Evolutionary conservation across 352 stramenopile genomes (phyloP).

Genomic region (Phytophthora tentaculata): DNA sequence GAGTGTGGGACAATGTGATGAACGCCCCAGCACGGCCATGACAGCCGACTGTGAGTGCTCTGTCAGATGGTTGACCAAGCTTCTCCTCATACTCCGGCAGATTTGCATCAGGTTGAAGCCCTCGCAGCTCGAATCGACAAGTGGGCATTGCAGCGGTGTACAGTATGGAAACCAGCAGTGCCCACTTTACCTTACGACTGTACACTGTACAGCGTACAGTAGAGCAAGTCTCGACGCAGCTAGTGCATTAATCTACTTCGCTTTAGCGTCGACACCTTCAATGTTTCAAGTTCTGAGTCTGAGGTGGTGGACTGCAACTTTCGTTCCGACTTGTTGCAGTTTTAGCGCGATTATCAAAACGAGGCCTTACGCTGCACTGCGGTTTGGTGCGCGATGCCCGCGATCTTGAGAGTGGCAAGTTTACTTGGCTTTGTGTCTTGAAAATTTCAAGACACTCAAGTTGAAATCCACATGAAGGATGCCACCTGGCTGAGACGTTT

Average conservation of each 20-base stretch:
- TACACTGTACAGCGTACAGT: background rate
- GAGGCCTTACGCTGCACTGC: slow-evolving; percentile 1
- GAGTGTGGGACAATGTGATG: slow-evolving; percentile 20
- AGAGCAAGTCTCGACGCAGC: background rate
- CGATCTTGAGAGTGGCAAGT: background rate
- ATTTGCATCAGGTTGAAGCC: slow-evolving; percentile 10
- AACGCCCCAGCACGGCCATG: slow-evolving; percentile 5
- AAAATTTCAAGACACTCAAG: too few species aligned
- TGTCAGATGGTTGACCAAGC: slow-evolving; percentile 28
- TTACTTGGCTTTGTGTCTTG: background rate
- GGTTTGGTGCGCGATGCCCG: background rate
- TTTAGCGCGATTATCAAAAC: slow-evolving; percentile 16
- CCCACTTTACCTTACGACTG: too few species aligned
- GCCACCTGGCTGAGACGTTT: slow-evolving; percentile 12
- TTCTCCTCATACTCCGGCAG: slow-evolving; percentile 25
- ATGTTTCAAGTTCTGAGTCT: slow-evolving; percentile 1
- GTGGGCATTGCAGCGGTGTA: background rate
- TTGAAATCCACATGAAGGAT: slow-evolving; percentile 15
- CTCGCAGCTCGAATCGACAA: background rate
- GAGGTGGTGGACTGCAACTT: background rate
- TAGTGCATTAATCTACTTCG: too few species aligned
- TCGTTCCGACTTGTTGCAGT: slow-evolving; percentile 5
- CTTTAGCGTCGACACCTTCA: slow-evolving; percentile 27
- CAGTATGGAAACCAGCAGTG: too few species aligned
- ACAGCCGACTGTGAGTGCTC: slow-evolving; percentile 7